Percentiles rank a stretch among this genome's conserved stretches.
These are phyloP conservation scores for Rubia tinctorum DNA, from an alignment of 305 asterid species.

Conservation along the genomic window DNA sequence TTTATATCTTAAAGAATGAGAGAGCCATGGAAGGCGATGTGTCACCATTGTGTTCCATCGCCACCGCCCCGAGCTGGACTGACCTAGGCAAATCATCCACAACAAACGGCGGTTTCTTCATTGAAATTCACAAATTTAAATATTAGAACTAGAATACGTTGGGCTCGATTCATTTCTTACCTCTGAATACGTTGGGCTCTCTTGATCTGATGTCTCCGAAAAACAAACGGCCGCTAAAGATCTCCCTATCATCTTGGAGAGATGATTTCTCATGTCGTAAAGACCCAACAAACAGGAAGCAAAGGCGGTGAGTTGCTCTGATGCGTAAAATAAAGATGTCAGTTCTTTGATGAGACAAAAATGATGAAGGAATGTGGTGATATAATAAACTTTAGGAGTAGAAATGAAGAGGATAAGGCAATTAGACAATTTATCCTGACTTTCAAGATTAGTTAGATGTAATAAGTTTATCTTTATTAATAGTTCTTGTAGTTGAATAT, in stretches of 20 bases:
- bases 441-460: no score
- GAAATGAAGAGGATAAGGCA: no score
- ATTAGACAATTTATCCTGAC: no score
- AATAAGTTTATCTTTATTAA: no score
- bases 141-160: background rate
- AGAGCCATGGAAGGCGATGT: conserved; percentile 83
- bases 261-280: no score
- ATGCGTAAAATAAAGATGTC: no score
- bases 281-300: no score
- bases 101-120: conserved; percentile 56
- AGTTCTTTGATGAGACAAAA: no score
- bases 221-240: conserved; percentile 41
- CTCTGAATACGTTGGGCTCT: conserved; percentile 83
- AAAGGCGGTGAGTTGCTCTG: no score
- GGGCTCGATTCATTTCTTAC: conserved; percentile 13
- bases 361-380: no score
- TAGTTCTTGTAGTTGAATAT: no score
- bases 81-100: conserved; percentile 32
- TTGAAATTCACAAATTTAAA: conserved; percentile 22
- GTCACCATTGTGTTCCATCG: conserved; percentile 56
- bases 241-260: conserved; percentile 36
- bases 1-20: conserved; percentile 71
- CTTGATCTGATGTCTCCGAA: conserved; percentile 67
- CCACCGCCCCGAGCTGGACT: conserved; percentile 57
- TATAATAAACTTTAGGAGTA: no score